Percentiles rank a stretch among this genome's conserved stretches.
phyloP scores from a whole-genome alignment of 179 eudicot genomes.

The Camellia oleifera region DNA sequence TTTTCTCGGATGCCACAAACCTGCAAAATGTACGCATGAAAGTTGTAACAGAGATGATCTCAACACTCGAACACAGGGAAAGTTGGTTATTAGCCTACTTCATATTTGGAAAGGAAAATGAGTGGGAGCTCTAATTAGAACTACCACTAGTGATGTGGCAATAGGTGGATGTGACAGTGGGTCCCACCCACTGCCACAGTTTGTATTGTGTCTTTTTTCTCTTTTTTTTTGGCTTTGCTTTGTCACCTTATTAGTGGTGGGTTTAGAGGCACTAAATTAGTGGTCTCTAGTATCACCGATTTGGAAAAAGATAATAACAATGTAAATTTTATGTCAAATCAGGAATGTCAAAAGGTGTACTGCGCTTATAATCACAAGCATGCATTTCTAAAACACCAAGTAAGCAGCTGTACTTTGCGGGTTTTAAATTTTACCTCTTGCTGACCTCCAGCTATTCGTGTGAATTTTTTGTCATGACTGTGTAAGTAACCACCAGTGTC shows the following conservation, averaged over 20 bases:
- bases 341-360: neutral
- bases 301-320: neutral
- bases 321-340: neutral
- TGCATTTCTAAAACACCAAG: neutral
- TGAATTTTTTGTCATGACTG: constrained; percentile 94
- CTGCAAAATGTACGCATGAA: constrained; percentile 37
- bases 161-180: too few species aligned
- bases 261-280: too few species aligned
- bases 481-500: constrained; percentile 95
- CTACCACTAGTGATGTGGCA: too few species aligned
- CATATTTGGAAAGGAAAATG: neutral
- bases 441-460: constrained; percentile 93
- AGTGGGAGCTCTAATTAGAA: too few species aligned
- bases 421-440: constrained; percentile 66
- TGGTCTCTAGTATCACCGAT: too few species aligned
- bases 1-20: constrained; percentile 88
- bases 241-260: too few species aligned
- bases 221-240: too few species aligned
- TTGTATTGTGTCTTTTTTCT: too few species aligned
- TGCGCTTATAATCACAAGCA: neutral
- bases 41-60: neutral
- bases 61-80: neutral
- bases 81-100: neutral
- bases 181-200: too few species aligned
- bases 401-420: neutral